Evolutionary conservation across 2,329 filamentous ascomycete species (phyloP).

Genomic region (Clarireedia sp.): DNA sequence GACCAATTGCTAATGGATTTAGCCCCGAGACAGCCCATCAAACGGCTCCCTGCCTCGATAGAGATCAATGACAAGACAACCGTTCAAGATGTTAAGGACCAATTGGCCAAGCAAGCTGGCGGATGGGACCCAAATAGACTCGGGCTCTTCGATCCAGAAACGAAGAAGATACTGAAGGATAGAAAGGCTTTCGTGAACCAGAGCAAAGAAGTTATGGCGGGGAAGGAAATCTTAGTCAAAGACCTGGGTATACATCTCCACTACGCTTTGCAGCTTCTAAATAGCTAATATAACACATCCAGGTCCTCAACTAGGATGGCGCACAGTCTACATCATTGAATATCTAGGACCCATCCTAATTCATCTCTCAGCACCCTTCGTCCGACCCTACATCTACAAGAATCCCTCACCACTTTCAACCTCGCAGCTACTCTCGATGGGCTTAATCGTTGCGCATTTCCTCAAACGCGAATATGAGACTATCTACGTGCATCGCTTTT

Average conservation of each 20-base stretch:
- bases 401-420: conserved; percentile 42
- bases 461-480: conserved; percentile 94
- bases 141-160: conserved; percentile 52
- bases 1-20: not conserved
- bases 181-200: conserved; percentile 45
- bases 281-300: not conserved
- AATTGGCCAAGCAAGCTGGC: conserved; percentile 43
- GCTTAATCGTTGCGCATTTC: conserved; percentile 75
- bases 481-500: conserved; percentile 90
- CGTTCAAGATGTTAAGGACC: conserved; percentile 51
- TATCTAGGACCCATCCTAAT: conserved; percentile 88
- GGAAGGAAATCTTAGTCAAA: conserved; percentile 70
- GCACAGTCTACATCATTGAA: conserved; percentile 89
- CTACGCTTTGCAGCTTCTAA: not conserved
- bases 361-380: conserved; percentile 63
- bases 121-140: conserved; percentile 53
- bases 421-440: conserved; percentile 67
- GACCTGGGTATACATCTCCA: conserved; percentile 63
- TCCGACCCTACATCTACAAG: conserved; percentile 65
- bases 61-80: conserved; percentile 39
- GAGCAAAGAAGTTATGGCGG: conserved; percentile 40
- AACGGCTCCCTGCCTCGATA: conserved; percentile 46
- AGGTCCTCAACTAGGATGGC: conserved; percentile 89
- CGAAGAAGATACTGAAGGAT: conserved; percentile 56
- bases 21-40: conserved; percentile 28